Percentiles rank a stretch among this genome's conserved stretches.
These are phyloP conservation scores for Biscogniauxia sp. DNA, from an alignment of 2,329 filamentous ascomycete genomes.

Conservation along the genomic window DNA sequence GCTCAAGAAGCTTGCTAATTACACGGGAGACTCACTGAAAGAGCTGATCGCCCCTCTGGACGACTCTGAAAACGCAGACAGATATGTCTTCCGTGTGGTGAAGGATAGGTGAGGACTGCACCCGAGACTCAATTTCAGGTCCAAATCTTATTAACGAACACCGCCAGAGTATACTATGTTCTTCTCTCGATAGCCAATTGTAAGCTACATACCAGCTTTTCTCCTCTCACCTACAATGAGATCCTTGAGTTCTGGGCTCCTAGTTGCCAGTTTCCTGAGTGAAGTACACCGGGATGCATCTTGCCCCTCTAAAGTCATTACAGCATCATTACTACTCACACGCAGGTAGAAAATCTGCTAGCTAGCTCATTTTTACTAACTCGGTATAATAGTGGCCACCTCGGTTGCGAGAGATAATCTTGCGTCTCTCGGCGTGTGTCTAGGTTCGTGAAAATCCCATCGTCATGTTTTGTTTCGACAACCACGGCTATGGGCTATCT, in stretches of 20 bases:
- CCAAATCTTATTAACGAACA: not conserved
- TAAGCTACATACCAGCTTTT: conserved; percentile 5
- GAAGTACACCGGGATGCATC: not conserved
- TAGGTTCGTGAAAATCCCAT: conserved; percentile 46
- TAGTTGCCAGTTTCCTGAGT: not conserved
- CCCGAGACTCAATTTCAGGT: too few species aligned
- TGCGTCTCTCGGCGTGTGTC: conserved; percentile 82
- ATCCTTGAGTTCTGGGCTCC: not conserved
- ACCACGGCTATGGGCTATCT: too few species aligned
- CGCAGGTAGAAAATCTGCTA: not conserved
- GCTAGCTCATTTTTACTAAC: not conserved
- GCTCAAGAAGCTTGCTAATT: conserved; percentile 90
- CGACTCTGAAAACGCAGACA: conserved; percentile 66
- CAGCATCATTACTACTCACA: not conserved
- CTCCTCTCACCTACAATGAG: not conserved
- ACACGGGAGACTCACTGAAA: conserved; percentile 83
- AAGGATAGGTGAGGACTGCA: conserved; percentile 48
- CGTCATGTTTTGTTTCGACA: too few species aligned
- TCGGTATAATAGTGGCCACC: conserved; percentile 58
- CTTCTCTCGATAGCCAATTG: conserved; percentile 81
- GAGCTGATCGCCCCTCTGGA: conserved; percentile 75
- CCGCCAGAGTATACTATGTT: conserved; percentile 78
- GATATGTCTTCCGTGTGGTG: conserved; percentile 83
- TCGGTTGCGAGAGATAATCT: conserved; percentile 79
- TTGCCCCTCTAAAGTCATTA: not conserved